Evolutionary conservation across 1,284 basidiomycete genomes (phyloP).

Genomic region (Leccinum pseudoinsigne): DNA sequence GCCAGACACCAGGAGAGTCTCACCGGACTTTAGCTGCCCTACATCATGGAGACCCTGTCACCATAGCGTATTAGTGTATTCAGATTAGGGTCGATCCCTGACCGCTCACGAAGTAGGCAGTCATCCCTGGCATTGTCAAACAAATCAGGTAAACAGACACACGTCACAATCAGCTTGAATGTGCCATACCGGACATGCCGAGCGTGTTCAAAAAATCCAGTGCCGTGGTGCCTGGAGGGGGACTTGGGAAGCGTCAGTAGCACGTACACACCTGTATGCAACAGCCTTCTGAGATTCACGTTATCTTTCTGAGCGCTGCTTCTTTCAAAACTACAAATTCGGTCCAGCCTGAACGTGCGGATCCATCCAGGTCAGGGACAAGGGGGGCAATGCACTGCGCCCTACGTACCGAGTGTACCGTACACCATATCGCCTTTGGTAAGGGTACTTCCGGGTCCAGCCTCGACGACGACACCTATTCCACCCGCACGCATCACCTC

Average conservation of each 20-base stretch:
- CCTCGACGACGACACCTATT: constrained; percentile 68
- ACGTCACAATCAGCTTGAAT: neutral
- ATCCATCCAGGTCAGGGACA: constrained; percentile 4
- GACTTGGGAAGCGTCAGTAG: constrained; percentile 34
- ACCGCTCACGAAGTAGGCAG: constrained; percentile 74
- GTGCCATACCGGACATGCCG: constrained; percentile 61
- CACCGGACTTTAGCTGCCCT: constrained; percentile 76
- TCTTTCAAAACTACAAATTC: constrained; percentile 72
- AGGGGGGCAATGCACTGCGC: neutral
- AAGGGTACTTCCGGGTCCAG: constrained; percentile 53
- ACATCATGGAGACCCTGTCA: constrained; percentile 80
- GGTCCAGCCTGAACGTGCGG: constrained; percentile 60
- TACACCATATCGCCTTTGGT: constrained; percentile 67
- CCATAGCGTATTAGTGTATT: constrained; percentile 5
- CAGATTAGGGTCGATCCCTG: neutral
- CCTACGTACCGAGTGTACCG: constrained; percentile 54
- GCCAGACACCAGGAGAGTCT: constrained; percentile 83
- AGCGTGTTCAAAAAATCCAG: constrained; percentile 81
- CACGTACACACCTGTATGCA: neutral
- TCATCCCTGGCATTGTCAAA: constrained; percentile 53
- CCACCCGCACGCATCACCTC: constrained; percentile 79
- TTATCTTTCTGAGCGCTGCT: constrained; percentile 49
- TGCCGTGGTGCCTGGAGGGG: constrained; percentile 53
- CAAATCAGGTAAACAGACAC: constrained; percentile 2
- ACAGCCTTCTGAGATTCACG: constrained; percentile 19